Conservation (phyloP, 805 yeast species). For the Metschnikowia aberdeeniae region DNA sequence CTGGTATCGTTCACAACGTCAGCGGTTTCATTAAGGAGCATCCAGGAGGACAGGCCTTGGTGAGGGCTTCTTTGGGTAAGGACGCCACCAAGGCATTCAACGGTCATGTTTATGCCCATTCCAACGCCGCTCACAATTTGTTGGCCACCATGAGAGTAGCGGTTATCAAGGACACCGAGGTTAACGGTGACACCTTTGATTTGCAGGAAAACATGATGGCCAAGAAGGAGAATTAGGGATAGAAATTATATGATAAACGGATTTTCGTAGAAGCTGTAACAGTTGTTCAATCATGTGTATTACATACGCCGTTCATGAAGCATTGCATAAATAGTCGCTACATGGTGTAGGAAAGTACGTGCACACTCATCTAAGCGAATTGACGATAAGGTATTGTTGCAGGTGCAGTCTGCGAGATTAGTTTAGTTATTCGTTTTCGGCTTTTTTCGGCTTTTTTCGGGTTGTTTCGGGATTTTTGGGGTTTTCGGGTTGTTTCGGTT, state of each 20-base stretch:
- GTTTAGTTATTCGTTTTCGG: too few species aligned
- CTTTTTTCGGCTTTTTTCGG: too few species aligned
- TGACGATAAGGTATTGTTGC: too few species aligned
- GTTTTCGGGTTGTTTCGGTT: too few species aligned
- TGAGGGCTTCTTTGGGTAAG: slow-evolving; percentile 69
- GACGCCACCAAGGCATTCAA: slow-evolving; percentile 82
- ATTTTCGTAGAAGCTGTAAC: not conserved
- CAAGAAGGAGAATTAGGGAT: slow-evolving; percentile 25
- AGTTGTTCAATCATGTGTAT: not conserved
- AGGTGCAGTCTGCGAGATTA: too few species aligned
- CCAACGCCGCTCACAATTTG: slow-evolving; percentile 81
- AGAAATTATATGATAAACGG: not conserved
- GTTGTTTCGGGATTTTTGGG: too few species aligned
- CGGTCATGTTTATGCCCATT: slow-evolving; percentile 82
- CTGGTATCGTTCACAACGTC: slow-evolving; percentile 79
- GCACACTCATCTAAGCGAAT: too few species aligned
- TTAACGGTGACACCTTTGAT: slow-evolving; percentile 49
- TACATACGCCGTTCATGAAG: not conserved
- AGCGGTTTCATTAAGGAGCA: slow-evolving; percentile 65
- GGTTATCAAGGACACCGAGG: slow-evolving; percentile 64
- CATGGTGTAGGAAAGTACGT: too few species aligned
- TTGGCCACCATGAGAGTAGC: slow-evolving; percentile 82
- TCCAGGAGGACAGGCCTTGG: slow-evolving; percentile 78
- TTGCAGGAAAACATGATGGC: slow-evolving; percentile 46
- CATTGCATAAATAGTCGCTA: too few species aligned